A percentile compares a stretch with the other conserved stretches of the same genome.
Evolutionary conservation across 495 filamentous ascomycete genomes (phyloP).

Genomic region (Extremus antarcticus): DNA sequence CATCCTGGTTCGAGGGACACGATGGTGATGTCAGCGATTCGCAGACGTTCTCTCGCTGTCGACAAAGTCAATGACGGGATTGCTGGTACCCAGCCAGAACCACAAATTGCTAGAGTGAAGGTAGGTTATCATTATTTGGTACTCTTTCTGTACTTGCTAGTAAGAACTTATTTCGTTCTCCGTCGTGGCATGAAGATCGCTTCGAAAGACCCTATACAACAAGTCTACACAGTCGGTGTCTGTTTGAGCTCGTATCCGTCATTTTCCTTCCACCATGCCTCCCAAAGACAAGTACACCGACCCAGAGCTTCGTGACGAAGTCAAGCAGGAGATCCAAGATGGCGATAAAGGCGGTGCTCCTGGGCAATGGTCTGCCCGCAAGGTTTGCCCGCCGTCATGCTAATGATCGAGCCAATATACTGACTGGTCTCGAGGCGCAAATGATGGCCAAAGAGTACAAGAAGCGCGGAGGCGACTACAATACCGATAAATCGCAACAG

Average conservation of each 20-base stretch:
- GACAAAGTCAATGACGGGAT: background rate
- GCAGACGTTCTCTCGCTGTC: background rate
- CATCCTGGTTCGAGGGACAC: too few species aligned
- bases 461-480: conserved; percentile 40
- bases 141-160: too few species aligned
- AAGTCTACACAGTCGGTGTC: too few species aligned
- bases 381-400: conserved; percentile 23
- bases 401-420: background rate
- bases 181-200: too few species aligned
- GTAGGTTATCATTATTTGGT: too few species aligned
- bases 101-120: background rate
- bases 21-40: background rate
- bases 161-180: too few species aligned
- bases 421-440: conserved; percentile 29
- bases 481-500: conserved; percentile 34
- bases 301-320: conserved; percentile 37
- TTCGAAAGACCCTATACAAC: too few species aligned
- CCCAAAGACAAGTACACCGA: conserved; percentile 40
- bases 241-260: too few species aligned
- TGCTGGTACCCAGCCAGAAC: background rate
- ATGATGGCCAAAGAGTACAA: conserved; percentile 44
- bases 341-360: conserved; percentile 40
- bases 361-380: conserved; percentile 42
- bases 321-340: conserved; percentile 39
- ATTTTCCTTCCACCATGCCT: conserved; percentile 38